Percentiles rank a stretch among this genome's conserved stretches.
Conservation (phyloP, 75 land plant genomes). For the Pinus taeda region DNA sequence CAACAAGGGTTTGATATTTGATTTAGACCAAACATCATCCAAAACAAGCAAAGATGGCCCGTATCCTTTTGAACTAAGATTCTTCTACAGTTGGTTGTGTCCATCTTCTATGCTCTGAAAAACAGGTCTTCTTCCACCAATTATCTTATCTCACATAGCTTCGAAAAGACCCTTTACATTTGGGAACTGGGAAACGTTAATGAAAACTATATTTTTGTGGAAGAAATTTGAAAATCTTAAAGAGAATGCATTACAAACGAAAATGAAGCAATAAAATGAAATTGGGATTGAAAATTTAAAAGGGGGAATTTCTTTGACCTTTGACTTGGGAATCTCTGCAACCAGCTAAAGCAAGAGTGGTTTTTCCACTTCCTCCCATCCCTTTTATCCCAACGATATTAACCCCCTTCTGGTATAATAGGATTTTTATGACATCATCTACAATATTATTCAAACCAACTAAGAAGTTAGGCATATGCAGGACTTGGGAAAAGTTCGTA, state of each 20-base stretch:
- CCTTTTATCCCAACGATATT: slow-evolving; percentile 1
- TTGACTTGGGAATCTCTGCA: not conserved
- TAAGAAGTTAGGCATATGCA: not conserved
- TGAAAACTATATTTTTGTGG: slow-evolving; percentile 22
- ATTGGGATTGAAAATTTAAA: too few species aligned
- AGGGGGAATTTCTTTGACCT: not conserved
- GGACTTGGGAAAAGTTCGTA: not conserved
- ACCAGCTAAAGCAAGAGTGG: not conserved
- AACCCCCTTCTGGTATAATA: not conserved
- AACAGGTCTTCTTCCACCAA: not conserved
- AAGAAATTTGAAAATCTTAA: slow-evolving; percentile 29
- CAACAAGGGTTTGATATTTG: slow-evolving; percentile 35
- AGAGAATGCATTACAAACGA: too few species aligned
- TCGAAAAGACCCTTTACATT: slow-evolving; percentile 12
- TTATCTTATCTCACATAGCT: slow-evolving; percentile 28
- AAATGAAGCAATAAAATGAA: too few species aligned
- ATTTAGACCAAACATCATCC: slow-evolving; percentile 57
- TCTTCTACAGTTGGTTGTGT: not conserved
- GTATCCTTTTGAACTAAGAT: not conserved
- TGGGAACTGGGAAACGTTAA: slow-evolving; percentile 56
- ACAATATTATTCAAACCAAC: not conserved
- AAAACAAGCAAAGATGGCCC: slow-evolving; percentile 25
- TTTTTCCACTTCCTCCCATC: not conserved
- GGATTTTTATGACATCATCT: not conserved
- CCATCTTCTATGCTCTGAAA: slow-evolving; percentile 7